Percentiles rank a stretch among this genome's conserved stretches.
Evolutionary conservation across 2,329 filamentous ascomycete species (phyloP).

Genomic region (Torrubiella hemipterigena): DNA sequence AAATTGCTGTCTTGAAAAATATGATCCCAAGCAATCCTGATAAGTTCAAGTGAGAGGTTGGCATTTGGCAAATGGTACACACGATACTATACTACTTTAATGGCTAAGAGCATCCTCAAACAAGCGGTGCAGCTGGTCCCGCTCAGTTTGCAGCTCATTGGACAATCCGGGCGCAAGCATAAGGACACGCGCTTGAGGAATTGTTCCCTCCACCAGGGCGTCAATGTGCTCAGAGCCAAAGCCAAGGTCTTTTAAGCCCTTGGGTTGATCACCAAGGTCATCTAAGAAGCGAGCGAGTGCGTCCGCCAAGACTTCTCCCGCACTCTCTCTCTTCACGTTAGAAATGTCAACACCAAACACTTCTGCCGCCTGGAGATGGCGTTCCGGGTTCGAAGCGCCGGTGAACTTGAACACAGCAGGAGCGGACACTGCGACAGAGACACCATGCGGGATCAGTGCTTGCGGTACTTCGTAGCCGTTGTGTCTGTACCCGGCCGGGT

Average conservation of each 20-base stretch:
- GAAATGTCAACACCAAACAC: conserved; percentile 82
- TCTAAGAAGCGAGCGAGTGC: conserved; percentile 72
- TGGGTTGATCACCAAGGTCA: conserved; percentile 79
- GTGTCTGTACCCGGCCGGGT: conserved; percentile 73
- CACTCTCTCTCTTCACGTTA: conserved; percentile 78
- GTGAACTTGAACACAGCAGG: conserved; percentile 94
- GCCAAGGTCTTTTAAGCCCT: conserved; percentile 71
- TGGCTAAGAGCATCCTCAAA: conserved; percentile 49
- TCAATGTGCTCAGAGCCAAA: conserved; percentile 69
- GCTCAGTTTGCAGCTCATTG: conserved; percentile 56
- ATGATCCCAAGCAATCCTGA: conserved; percentile 53
- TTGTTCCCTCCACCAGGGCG: conserved; percentile 79
- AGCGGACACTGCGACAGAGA: conserved; percentile 86
- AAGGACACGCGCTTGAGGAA: conserved; percentile 81
- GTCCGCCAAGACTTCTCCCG: conserved; percentile 77
- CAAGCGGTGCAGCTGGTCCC: conserved; percentile 55
- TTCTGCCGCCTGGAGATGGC: conserved; percentile 81
- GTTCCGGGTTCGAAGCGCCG: conserved; percentile 78
- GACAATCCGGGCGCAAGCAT: conserved; percentile 80
- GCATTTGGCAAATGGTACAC: neutral
- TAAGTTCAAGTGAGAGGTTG: conserved; percentile 24
- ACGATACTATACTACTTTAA: conserved; percentile 9
- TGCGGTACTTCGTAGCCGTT: conserved; percentile 66
- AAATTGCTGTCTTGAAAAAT: conserved; percentile 54
- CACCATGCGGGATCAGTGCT: conserved; percentile 88